phyloP scores from a whole-genome alignment of 208 protist genomes.

The Novymonas esmeraldas region DNA sequence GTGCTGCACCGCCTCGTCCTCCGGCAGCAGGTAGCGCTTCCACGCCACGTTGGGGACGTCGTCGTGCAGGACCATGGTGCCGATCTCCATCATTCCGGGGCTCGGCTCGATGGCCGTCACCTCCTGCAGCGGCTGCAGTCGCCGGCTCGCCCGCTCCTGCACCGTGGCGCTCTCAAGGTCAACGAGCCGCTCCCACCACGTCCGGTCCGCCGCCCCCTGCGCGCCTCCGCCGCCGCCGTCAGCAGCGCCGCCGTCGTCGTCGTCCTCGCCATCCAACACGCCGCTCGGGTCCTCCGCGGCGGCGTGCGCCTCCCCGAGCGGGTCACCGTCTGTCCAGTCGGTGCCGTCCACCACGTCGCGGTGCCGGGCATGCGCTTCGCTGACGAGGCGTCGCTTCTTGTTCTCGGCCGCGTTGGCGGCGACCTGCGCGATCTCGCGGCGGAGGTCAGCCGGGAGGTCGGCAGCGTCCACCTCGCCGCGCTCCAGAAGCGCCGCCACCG shows the following conservation, averaged over 20 bases:
- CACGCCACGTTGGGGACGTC: slow-evolving; percentile 88
- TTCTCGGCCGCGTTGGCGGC: slow-evolving; percentile 54
- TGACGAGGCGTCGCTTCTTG: slow-evolving; percentile 54
- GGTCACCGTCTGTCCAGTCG: slow-evolving; percentile 80
- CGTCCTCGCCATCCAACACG: slow-evolving; percentile 54
- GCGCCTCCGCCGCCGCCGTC: too few species aligned
- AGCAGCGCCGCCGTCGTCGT: slow-evolving; percentile 24
- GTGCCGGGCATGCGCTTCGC: slow-evolving; percentile 67
- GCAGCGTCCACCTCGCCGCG: slow-evolving; percentile 71
- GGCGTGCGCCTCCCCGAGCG: slow-evolving; percentile 41
- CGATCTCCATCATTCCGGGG: slow-evolving; percentile 91
- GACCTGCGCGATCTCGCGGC: slow-evolving; percentile 73
- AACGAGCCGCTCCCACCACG: slow-evolving; percentile 88
- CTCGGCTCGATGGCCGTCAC: slow-evolving; percentile 86
- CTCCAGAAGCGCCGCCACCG: slow-evolving; percentile 81
- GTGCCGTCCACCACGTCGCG: slow-evolving; percentile 82
- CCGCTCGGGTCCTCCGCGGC: slow-evolving; percentile 53
- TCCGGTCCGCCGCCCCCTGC: slow-evolving; percentile 29
- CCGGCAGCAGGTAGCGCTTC: slow-evolving; percentile 85
- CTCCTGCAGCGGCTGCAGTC: slow-evolving; percentile 82
- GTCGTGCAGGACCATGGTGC: slow-evolving; percentile 87
- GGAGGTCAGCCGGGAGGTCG: slow-evolving; percentile 73
- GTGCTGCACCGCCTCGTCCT: slow-evolving; percentile 83
- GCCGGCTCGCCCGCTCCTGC: slow-evolving; percentile 46
- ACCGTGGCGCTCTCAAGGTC: slow-evolving; percentile 70